Evolutionary conservation across 2,329 filamentous ascomycete species (phyloP).

Genomic region (Fusarium penzigii): DNA sequence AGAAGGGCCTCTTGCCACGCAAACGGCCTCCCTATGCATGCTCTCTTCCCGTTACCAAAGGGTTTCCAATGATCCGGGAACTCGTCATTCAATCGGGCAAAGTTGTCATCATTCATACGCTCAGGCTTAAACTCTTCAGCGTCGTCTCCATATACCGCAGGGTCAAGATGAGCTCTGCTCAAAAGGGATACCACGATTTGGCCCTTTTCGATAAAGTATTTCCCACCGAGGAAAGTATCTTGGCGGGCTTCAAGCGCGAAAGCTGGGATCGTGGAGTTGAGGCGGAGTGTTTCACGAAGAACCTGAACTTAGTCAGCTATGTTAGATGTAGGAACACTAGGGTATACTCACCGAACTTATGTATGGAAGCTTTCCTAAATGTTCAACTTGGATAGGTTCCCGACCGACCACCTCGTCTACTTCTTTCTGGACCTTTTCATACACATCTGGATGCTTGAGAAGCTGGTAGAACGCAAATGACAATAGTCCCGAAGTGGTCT

Average conservation of each 20-base stretch:
- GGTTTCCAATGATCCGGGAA: constrained; percentile 69
- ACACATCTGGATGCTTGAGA: constrained; percentile 60
- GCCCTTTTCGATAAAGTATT: constrained; percentile 58
- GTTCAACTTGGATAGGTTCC: constrained; percentile 57
- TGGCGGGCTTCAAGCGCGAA: constrained; percentile 57
- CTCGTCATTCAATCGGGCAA: constrained; percentile 60
- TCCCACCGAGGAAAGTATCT: constrained; percentile 58
- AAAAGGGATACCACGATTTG: constrained; percentile 53
- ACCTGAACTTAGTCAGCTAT: constrained; percentile 18
- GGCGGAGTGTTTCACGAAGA: constrained; percentile 65
- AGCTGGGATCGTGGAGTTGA: constrained; percentile 60
- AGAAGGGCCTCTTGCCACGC: constrained; percentile 73
- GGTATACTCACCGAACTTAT: constrained; percentile 54
- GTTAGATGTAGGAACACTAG: too few relatives aligned
- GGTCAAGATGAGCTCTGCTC: constrained; percentile 60
- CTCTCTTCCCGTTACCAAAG: constrained; percentile 71
- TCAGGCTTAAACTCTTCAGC: constrained; percentile 69
- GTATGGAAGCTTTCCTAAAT: constrained; percentile 66
- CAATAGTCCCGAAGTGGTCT: constrained; percentile 69
- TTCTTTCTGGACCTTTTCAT: constrained; percentile 64
- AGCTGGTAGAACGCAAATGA: constrained; percentile 67
- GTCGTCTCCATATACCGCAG: constrained; percentile 64
- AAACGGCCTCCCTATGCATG: constrained; percentile 72
- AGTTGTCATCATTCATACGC: constrained; percentile 69
- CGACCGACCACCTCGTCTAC: constrained; percentile 66